A percentile compares a stretch with the other conserved stretches of the same genome.
Conservation (phyloP, 805 yeast genomes). For the Yarrowia divulgata region DNA sequence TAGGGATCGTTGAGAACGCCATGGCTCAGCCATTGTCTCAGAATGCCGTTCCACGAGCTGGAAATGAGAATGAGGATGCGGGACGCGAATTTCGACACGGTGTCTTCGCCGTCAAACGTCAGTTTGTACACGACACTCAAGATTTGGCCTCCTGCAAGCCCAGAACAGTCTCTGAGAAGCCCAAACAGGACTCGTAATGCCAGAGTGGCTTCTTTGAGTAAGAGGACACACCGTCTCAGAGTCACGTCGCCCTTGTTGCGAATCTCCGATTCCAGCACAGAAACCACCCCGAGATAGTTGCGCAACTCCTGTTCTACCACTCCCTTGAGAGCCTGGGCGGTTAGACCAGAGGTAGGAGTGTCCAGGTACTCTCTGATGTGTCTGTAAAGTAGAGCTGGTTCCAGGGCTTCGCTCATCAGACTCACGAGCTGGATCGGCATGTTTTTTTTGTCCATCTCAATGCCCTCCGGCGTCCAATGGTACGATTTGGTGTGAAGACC, state of each 20-base stretch:
- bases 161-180: slow-evolving; percentile 52
- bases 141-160: slow-evolving; percentile 60
- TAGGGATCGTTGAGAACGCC: slow-evolving; percentile 66
- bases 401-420: slow-evolving; percentile 52
- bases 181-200: slow-evolving; percentile 64
- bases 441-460: slow-evolving; percentile 14
- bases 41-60: slow-evolving; percentile 65
- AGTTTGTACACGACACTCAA: slow-evolving; percentile 60
- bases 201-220: slow-evolving; percentile 60
- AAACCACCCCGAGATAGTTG: slow-evolving; percentile 55
- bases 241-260: slow-evolving; percentile 42
- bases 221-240: slow-evolving; percentile 51
- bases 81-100: slow-evolving; percentile 55
- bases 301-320: slow-evolving; percentile 56
- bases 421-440: slow-evolving; percentile 40
- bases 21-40: slow-evolving; percentile 70
- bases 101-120: slow-evolving; percentile 68
- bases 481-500: slow-evolving; percentile 45
- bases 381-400: slow-evolving; percentile 73
- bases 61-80: slow-evolving; percentile 57
- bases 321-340: slow-evolving; percentile 67
- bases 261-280: slow-evolving; percentile 55
- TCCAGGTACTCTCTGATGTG: slow-evolving; percentile 53
- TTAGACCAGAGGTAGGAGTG: slow-evolving; percentile 52
- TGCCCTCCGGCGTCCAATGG: slow-evolving; percentile 41